phyloP scores from a whole-genome alignment of 2,329 filamentous ascomycete species.

The Trichophyton verrucosum region DNA sequence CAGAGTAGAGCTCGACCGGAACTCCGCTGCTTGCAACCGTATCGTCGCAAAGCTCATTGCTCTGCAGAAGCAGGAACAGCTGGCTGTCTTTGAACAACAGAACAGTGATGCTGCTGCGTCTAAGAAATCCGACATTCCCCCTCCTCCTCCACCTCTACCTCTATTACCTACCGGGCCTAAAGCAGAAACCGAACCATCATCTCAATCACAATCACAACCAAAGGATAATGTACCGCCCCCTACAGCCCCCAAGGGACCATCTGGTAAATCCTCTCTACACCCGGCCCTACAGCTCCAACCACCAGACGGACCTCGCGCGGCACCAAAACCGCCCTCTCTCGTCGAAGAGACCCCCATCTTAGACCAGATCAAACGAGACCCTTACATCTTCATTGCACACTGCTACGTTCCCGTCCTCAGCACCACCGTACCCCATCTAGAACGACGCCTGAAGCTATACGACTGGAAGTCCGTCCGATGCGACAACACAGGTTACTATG shows the following conservation, averaged over 20 bases:
- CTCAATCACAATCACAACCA: neutral
- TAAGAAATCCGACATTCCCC: neutral
- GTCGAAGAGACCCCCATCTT: constrained; percentile 57
- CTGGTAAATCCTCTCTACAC: constrained; percentile 39
- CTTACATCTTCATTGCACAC: constrained; percentile 83
- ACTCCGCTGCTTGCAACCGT: constrained; percentile 67
- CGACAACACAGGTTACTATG: constrained; percentile 78
- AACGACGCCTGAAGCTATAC: constrained; percentile 75
- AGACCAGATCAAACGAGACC: constrained; percentile 59
- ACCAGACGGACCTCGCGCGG: constrained; percentile 24
- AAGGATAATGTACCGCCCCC: constrained; percentile 48
- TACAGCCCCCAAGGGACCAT: constrained; percentile 76
- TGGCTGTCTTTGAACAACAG: constrained; percentile 15
- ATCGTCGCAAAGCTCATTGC: constrained; percentile 65
- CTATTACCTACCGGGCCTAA: neutral
- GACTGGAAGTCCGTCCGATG: constrained; percentile 68
- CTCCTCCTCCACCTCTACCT: neutral
- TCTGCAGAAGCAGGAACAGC: constrained; percentile 40
- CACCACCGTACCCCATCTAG: constrained; percentile 78
- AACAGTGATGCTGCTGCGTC: constrained; percentile 8
- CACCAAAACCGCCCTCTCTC: constrained; percentile 33
- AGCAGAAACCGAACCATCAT: constrained; percentile 4
- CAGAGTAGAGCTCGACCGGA: constrained; percentile 76
- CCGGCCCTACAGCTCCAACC: constrained; percentile 12
- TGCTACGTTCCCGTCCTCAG: constrained; percentile 75